Conservation (phyloP, 2,329 filamentous ascomycete genomes). For the Blastomyces silverae region DNA sequence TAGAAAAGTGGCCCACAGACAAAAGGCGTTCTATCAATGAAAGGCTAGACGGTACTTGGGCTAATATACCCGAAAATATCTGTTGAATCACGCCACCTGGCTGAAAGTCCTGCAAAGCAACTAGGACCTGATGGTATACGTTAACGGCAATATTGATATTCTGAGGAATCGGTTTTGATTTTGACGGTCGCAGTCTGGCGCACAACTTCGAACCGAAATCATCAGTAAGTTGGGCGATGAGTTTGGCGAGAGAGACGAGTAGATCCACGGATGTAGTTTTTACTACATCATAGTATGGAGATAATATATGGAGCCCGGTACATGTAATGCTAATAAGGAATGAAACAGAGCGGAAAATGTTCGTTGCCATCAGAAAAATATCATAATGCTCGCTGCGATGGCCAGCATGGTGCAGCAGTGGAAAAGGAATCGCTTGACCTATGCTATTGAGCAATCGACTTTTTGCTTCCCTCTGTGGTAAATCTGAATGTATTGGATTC, state of each 20-base stretch:
- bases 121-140: constrained; percentile 6
- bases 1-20: not conserved
- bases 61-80: constrained; percentile 9
- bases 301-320: constrained; percentile 17
- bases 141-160: not conserved
- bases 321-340: constrained; percentile 19
- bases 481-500: constrained; percentile 10
- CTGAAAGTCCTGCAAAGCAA: constrained; percentile 1
- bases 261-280: constrained; percentile 21
- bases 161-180: not conserved
- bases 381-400: not conserved
- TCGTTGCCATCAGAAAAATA: constrained; percentile 17
- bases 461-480: constrained; percentile 7
- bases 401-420: constrained; percentile 14
- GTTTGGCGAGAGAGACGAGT: constrained; percentile 19
- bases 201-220: constrained; percentile 12
- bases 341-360: constrained; percentile 21
- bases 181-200: not conserved
- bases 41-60: not conserved
- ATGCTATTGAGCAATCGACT: constrained; percentile 16
- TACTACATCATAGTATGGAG: constrained; percentile 15
- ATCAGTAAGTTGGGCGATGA: constrained; percentile 22
- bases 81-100: not conserved
- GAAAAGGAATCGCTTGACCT: constrained; percentile 13
- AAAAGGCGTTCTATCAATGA: constrained; percentile 4